Evolutionary conservation across 2,329 filamentous ascomycete species (phyloP).

Genomic region (Phaeosphaeriaceae sp.): DNA sequence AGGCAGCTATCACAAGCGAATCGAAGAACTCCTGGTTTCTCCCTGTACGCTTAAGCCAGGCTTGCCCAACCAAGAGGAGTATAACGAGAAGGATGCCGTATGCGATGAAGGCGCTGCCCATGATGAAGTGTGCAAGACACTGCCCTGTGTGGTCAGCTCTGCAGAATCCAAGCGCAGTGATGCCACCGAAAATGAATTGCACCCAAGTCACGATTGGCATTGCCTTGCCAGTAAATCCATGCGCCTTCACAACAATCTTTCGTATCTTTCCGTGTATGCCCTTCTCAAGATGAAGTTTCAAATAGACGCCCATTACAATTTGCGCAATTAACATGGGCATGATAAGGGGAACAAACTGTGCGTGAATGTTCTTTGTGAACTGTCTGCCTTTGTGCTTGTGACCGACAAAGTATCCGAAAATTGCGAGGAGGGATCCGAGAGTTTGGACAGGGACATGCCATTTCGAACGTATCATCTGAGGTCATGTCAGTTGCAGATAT

Average conservation of each 20-base stretch:
- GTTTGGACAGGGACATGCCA: constrained; percentile 94
- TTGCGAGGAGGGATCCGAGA: constrained; percentile 73
- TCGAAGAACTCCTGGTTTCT: constrained; percentile 98
- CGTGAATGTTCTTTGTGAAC: constrained; percentile 75
- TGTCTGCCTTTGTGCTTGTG: constrained; percentile 89
- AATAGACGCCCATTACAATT: constrained; percentile 80
- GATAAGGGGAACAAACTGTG: constrained; percentile 77
- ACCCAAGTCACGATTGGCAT: constrained; percentile 88
- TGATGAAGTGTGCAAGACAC: constrained; percentile 96
- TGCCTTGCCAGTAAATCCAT: constrained; percentile 83
- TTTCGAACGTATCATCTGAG: constrained; percentile 81
- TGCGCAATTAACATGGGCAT: constrained; percentile 82
- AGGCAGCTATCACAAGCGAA: constrained; percentile 85
- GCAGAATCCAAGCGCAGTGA: constrained; percentile 91
- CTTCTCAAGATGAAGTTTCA: constrained; percentile 86
- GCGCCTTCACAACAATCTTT: constrained; percentile 71
- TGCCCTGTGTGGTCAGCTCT: constrained; percentile 89
- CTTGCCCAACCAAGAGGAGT: constrained; percentile 84
- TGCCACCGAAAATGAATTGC: constrained; percentile 96
- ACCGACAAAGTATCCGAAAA: constrained; percentile 88
- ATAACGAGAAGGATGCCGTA: constrained; percentile 90
- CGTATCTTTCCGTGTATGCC: constrained; percentile 82
- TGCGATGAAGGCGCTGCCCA: constrained; percentile 94
- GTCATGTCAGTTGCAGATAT: constrained; percentile 6
- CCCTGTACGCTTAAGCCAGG: constrained; percentile 81